Evolutionary conservation across 2,329 filamentous ascomycete species (phyloP).

Genomic region (Fusarium abutilonis): DNA sequence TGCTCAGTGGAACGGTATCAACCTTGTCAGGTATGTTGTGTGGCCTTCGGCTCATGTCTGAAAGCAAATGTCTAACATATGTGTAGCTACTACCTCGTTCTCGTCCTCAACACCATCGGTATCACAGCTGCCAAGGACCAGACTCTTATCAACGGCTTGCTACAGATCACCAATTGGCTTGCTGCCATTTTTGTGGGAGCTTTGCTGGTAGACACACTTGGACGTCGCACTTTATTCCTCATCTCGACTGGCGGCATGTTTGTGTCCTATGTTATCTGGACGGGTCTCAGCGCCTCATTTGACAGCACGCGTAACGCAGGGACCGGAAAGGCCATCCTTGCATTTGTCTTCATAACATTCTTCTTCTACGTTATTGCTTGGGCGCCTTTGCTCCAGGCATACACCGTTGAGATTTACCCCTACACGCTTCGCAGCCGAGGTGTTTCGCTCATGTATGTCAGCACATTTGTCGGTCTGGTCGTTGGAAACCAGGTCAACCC

Average conservation of each 20-base stretch:
- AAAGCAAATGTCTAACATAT: background rate
- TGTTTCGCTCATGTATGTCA: slow-evolving; percentile 36
- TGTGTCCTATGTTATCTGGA: slow-evolving; percentile 49
- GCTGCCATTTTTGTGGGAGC: slow-evolving; percentile 52
- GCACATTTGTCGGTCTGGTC: slow-evolving; percentile 36
- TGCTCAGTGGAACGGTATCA: slow-evolving; percentile 41
- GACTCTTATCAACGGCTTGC: slow-evolving; percentile 38
- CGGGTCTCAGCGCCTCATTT: slow-evolving; percentile 44
- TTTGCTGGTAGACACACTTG: slow-evolving; percentile 53
- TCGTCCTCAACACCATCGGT: slow-evolving; percentile 53
- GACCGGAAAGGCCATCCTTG: slow-evolving; percentile 47
- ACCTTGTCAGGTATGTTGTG: slow-evolving; percentile 21
- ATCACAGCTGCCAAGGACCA: slow-evolving; percentile 53
- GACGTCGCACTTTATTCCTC: slow-evolving; percentile 54
- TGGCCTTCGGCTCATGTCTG: fast-evolving
- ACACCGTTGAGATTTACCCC: slow-evolving; percentile 45
- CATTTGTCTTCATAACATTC: slow-evolving; percentile 54
- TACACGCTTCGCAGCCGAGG: slow-evolving; percentile 39
- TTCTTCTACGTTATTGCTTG: slow-evolving; percentile 52
- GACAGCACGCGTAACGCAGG: slow-evolving; percentile 30
- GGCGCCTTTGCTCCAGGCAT: slow-evolving; percentile 48
- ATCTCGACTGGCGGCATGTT: slow-evolving; percentile 52
- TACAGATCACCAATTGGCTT: slow-evolving; percentile 53
- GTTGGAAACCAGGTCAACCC: slow-evolving; percentile 56
- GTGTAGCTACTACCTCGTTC: slow-evolving; percentile 50